Percentiles rank a stretch among this genome's conserved stretches.
phyloP scores from a whole-genome alignment of 345 rosid species.

The Moricandia moricandioides region DNA sequence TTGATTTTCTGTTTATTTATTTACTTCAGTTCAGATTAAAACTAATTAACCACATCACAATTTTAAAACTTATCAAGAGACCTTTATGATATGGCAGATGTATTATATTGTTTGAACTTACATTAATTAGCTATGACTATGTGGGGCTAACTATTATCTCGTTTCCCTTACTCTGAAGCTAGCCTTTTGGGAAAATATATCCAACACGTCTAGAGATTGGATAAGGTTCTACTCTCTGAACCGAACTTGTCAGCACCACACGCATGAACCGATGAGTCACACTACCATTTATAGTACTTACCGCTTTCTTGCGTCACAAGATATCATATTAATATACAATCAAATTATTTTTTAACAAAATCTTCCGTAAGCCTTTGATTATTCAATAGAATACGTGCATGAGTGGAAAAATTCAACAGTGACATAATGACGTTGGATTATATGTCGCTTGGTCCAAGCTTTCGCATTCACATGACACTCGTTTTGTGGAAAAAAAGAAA shows the following conservation, averaged over 20 bases:
- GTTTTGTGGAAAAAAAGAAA: not conserved
- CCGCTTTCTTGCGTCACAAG: constrained; percentile 1
- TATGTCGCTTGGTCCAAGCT: constrained; percentile 13
- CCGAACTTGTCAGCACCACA: constrained; percentile 58
- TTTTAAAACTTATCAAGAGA: not conserved
- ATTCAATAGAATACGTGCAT: not conserved
- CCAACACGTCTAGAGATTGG: too few species aligned
- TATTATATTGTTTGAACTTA: too few species aligned
- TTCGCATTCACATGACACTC: not conserved
- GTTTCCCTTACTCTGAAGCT: too few species aligned
- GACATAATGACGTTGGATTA: not conserved
- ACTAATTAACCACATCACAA: not conserved
- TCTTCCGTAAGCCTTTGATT: not conserved
- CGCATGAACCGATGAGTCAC: constrained; percentile 27
- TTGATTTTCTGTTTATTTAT: too few species aligned
- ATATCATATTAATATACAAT: not conserved
- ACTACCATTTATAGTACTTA: not conserved
- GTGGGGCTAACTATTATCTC: too few species aligned
- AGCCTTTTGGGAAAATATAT: too few species aligned
- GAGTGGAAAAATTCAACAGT: not conserved
- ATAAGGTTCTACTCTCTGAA: too few species aligned
- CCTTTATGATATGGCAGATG: too few species aligned
- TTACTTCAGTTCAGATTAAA: not conserved
- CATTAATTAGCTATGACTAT: too few species aligned
- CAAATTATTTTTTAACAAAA: not conserved